These are phyloP conservation scores for Coemansia sp. DNA, from an alignment of 192 early-diverging fungal species.

Conservation along the genomic window DNA sequence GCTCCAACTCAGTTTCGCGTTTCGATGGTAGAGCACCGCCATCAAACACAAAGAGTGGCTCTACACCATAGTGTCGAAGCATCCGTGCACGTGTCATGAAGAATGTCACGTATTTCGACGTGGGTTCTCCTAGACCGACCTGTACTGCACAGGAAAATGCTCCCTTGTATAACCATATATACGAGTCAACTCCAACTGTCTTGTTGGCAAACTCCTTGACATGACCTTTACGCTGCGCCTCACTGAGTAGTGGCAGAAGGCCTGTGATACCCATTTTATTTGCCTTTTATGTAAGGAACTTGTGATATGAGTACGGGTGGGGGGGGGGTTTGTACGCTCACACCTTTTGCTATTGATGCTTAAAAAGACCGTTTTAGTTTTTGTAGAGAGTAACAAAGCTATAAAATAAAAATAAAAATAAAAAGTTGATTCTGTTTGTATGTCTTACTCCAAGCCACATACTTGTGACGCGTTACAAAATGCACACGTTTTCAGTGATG, in stretches of 20 bases:
- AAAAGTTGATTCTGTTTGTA: not conserved
- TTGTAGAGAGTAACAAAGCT: not conserved
- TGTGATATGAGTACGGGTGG: not conserved
- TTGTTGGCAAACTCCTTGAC: constrained; percentile 70
- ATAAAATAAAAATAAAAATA: not conserved
- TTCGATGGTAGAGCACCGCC: constrained; percentile 90
- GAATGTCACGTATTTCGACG: constrained; percentile 79
- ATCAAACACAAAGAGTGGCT: constrained; percentile 92
- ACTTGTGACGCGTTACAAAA: no score
- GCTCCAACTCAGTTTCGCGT: constrained; percentile 64
- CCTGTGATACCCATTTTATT: constrained; percentile 85
- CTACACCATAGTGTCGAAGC: constrained; percentile 68
- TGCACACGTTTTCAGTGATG: no score
- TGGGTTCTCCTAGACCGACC: constrained; percentile 65
- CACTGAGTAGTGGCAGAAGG: constrained; percentile 78
- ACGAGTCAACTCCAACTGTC: constrained; percentile 85
- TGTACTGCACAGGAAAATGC: constrained; percentile 85
- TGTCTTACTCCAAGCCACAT: no score
- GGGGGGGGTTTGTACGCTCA: not conserved
- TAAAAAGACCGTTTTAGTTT: not conserved
- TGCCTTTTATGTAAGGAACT: not conserved
- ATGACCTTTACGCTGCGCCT: constrained; percentile 65
- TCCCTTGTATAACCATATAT: constrained; percentile 94
- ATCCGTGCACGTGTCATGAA: constrained; percentile 77
- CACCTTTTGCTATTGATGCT: not conserved